Evolutionary conservation across 1,139 yeast species (phyloP).

Genomic region (Diutina ranongensis): DNA sequence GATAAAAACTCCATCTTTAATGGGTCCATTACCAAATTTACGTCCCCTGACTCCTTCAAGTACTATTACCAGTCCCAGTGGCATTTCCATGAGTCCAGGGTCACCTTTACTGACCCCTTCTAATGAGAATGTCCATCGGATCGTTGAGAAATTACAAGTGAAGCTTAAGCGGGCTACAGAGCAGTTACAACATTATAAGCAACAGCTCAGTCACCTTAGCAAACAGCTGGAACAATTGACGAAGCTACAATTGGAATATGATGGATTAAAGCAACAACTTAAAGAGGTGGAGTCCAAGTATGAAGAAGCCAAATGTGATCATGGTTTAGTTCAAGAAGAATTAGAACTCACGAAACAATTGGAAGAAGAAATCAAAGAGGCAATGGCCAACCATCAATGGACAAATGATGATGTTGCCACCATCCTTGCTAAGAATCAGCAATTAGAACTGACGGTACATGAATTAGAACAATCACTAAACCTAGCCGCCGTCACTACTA

Average conservation of each 20-base stretch:
- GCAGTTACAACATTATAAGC: conserved; percentile 18
- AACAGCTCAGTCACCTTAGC: conserved; percentile 13
- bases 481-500: conserved; percentile 17
- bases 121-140: conserved; percentile 9
- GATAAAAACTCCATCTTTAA: not conserved
- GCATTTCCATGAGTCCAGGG: not conserved
- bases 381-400: conserved; percentile 10
- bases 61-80: not conserved
- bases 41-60: not conserved
- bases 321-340: conserved; percentile 35
- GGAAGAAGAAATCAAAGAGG: conserved; percentile 22
- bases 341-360: conserved; percentile 29
- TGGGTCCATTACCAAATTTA: not conserved
- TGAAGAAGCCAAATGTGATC: conserved; percentile 27
- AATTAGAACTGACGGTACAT: conserved; percentile 27
- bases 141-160: conserved; percentile 34
- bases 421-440: conserved; percentile 19
- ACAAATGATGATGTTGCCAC: conserved; percentile 13
- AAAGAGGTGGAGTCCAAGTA: conserved; percentile 23
- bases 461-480: conserved; percentile 32
- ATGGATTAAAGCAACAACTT: conserved; percentile 21
- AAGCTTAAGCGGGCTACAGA: conserved; percentile 23
- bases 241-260: conserved; percentile 9
- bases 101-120: not conserved
- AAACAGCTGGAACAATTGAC: conserved; percentile 9